phyloP scores from a whole-genome alignment of 2,329 filamentous ascomycete species.

The Aspergillus chevalieri region DNA sequence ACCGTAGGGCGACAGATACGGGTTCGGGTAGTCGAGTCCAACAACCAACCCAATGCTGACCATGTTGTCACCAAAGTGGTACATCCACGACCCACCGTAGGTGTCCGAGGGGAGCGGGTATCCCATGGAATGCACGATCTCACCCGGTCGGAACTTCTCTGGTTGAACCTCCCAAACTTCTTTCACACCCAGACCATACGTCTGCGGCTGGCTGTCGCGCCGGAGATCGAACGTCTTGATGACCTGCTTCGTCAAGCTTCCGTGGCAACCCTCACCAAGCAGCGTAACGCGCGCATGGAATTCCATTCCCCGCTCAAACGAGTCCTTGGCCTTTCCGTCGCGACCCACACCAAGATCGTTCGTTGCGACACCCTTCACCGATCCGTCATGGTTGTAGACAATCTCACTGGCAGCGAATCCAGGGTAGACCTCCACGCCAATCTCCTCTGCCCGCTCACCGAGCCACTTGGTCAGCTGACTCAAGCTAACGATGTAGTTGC shows the following conservation, averaged over 20 bases:
- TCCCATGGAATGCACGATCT: constrained; percentile 84
- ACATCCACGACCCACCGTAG: constrained; percentile 98
- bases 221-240: constrained; percentile 90
- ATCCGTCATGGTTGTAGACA: constrained; percentile 77
- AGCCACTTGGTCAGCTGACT: constrained; percentile 96
- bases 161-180: constrained; percentile 96
- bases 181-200: constrained; percentile 89
- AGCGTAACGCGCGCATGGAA: constrained; percentile 90
- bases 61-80: constrained; percentile 96
- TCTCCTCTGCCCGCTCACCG: constrained; percentile 89
- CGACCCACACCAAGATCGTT: constrained; percentile 85
- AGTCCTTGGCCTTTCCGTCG: constrained; percentile 77
- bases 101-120: constrained; percentile 83
- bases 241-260: constrained; percentile 89
- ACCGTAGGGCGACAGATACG: constrained; percentile 88
- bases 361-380: constrained; percentile 88
- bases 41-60: constrained; percentile 88
- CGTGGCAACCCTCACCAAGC: constrained; percentile 92
- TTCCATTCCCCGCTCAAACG: constrained; percentile 95
- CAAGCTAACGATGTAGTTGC: constrained; percentile 94
- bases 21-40: constrained; percentile 91
- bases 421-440: constrained; percentile 92
- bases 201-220: constrained; percentile 84
- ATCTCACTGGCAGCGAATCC: constrained; percentile 94
- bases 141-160: constrained; percentile 81